These are phyloP conservation scores for Pythium biforme DNA, from an alignment of 352 stramenopile genomes.

Conservation along the genomic window DNA sequence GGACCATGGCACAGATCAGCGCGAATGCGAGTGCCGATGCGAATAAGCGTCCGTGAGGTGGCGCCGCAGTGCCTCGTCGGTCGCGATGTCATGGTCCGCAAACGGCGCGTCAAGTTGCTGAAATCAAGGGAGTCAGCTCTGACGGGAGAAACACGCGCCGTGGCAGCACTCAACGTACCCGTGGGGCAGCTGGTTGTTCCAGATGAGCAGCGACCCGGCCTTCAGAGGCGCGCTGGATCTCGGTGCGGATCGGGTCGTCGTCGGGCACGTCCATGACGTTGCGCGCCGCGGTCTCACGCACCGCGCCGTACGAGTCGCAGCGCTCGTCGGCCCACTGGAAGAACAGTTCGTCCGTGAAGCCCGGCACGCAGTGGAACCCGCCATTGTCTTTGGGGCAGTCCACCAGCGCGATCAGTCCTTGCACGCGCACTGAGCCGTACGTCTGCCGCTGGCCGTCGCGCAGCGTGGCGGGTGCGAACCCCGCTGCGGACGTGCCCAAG, in stretches of 20 bases:
- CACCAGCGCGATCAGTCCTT: slow-evolving; percentile 41
- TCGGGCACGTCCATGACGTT: slow-evolving; percentile 51
- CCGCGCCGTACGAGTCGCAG: slow-evolving; percentile 34
- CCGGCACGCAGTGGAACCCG: slow-evolving; percentile 50
- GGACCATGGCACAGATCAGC: too few relatives aligned
- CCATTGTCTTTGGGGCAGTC: slow-evolving; percentile 44
- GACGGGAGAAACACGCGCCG: background rate
- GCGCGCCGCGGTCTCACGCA: slow-evolving; percentile 31
- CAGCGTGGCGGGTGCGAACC: slow-evolving; percentile 33
- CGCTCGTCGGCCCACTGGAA: slow-evolving; percentile 41
- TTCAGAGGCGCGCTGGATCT: slow-evolving; percentile 41
- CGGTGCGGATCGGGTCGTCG: slow-evolving; percentile 36
- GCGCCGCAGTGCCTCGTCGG: too few relatives aligned
- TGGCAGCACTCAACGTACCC: slow-evolving; percentile 21
- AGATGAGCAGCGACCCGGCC: slow-evolving; percentile 45
- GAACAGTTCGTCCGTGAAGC: slow-evolving; percentile 45
- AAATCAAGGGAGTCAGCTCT: background rate
- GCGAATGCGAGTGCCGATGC: too few relatives aligned
- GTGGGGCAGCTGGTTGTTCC: slow-evolving; percentile 48
- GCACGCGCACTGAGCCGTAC: slow-evolving; percentile 48
- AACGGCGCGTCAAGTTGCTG: too few relatives aligned
- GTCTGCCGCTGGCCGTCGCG: slow-evolving; percentile 10
- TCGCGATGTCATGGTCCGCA: too few relatives aligned
- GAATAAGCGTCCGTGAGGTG: too few relatives aligned
- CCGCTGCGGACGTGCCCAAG: slow-evolving; percentile 43